Evolutionary conservation across 2,329 filamentous ascomycete genomes (phyloP).

Genomic region (Penicillium sp.): DNA sequence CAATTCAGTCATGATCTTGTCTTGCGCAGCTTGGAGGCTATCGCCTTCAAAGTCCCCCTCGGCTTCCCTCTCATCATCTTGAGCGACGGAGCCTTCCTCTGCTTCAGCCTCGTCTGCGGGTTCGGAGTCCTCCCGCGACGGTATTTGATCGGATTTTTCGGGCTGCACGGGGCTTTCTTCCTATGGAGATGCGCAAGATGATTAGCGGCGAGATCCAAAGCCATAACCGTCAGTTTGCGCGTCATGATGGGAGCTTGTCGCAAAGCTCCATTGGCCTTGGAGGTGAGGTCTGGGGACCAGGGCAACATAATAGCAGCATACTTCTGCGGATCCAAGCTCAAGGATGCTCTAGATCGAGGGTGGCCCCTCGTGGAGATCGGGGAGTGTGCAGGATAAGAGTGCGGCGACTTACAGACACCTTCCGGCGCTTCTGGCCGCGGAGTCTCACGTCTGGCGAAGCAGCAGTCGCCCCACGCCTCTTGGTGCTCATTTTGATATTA

Average conservation of each 20-base stretch:
- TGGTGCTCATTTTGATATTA: slow-evolving; percentile 42
- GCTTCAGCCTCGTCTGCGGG: slow-evolving; percentile 28
- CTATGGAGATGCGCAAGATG: slow-evolving; percentile 14
- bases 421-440: slow-evolving; percentile 61
- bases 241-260: slow-evolving; percentile 6
- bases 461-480: slow-evolving; percentile 58
- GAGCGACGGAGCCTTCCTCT: slow-evolving; percentile 10
- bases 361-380: background rate
- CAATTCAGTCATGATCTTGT: slow-evolving; percentile 77
- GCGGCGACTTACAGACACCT: slow-evolving; percentile 57
- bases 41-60: slow-evolving; percentile 69
- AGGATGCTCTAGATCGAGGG: background rate
- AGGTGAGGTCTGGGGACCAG: background rate
- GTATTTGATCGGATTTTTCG: slow-evolving; percentile 25
- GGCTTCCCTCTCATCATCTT: slow-evolving; percentile 57
- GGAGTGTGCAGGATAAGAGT: slow-evolving; percentile 1
- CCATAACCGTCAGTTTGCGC: background rate
- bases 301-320: background rate
- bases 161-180: slow-evolving; percentile 21
- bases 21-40: slow-evolving; percentile 80
- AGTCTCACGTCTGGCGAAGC: slow-evolving; percentile 54
- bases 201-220: slow-evolving; percentile 10
- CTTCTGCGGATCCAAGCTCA: background rate
- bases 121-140: slow-evolving; percentile 26
- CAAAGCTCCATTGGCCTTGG: background rate